Evolutionary conservation across 805 yeast genomes (phyloP).

Genomic region (Isabelozyma rhagii): DNA sequence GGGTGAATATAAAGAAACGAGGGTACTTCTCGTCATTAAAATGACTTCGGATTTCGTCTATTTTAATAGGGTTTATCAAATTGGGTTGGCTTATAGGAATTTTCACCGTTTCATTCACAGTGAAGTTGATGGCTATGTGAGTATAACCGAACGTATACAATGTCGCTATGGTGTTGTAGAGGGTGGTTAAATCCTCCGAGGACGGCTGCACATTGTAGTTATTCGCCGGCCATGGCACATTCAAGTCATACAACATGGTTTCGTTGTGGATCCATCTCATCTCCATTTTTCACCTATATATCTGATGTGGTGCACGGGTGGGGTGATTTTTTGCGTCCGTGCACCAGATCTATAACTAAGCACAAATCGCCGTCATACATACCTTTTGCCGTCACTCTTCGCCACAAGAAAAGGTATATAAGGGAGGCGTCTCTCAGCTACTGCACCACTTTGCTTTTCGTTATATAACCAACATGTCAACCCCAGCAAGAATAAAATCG

Average conservation of each 20-base stretch:
- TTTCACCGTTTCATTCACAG: slow-evolving; percentile 47
- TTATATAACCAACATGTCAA: background rate
- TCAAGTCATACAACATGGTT: slow-evolving; percentile 50
- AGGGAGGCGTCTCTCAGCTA: background rate
- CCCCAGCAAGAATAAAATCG: background rate
- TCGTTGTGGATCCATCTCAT: background rate
- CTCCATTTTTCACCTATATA: background rate
- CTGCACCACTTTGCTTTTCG: background rate
- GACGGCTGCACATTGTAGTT: slow-evolving; percentile 44
- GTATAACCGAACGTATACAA: slow-evolving; percentile 65
- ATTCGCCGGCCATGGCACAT: slow-evolving; percentile 68
- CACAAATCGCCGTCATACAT: background rate
- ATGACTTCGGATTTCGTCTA: slow-evolving; percentile 21
- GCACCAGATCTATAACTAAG: background rate
- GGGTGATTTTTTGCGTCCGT: background rate
- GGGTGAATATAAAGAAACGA: slow-evolving; percentile 47
- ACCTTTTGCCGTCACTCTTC: background rate
- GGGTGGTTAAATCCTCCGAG: slow-evolving; percentile 35
- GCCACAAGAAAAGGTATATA: background rate
- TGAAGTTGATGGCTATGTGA: slow-evolving; percentile 72
- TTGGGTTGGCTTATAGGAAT: slow-evolving; percentile 45
- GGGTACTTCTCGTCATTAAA: slow-evolving; percentile 20
- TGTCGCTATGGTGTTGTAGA: slow-evolving; percentile 51
- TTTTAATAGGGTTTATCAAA: slow-evolving; percentile 48
- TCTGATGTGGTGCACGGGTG: background rate